Conservation (phyloP, 2,329 filamentous ascomycete genomes). For the Fusarium siculi region DNA sequence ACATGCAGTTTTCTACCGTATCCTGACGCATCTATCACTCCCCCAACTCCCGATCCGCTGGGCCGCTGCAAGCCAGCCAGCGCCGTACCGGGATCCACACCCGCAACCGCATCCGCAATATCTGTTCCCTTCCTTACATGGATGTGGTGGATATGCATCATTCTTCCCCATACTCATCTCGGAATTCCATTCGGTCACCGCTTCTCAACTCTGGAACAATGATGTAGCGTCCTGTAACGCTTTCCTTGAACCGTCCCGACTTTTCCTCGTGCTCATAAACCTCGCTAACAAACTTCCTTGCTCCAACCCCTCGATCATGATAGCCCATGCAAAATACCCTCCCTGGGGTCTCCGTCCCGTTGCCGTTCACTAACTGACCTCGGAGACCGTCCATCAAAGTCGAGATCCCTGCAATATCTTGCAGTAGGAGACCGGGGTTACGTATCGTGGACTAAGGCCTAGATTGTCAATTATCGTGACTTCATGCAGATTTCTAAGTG, state of each 20-base stretch:
- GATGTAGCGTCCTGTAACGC: slow-evolving; percentile 12
- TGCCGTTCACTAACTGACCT: slow-evolving; percentile 20
- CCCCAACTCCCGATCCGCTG: slow-evolving; percentile 42
- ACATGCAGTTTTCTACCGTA: not conserved
- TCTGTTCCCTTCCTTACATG: slow-evolving; percentile 12
- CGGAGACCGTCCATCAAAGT: slow-evolving; percentile 27
- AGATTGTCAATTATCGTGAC: slow-evolving; percentile 28
- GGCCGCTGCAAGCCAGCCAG: slow-evolving; percentile 35
- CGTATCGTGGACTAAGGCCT: slow-evolving; percentile 13
- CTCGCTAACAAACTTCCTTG: slow-evolving; percentile 6
- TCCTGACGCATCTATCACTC: slow-evolving; percentile 1
- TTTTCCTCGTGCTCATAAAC: slow-evolving; percentile 41
- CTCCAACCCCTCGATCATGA: not conserved
- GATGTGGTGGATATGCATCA: slow-evolving; percentile 10
- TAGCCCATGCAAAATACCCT: not conserved
- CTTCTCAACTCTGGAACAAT: slow-evolving; percentile 27
- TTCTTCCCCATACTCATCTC: slow-evolving; percentile 11
- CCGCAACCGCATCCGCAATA: slow-evolving; percentile 21
- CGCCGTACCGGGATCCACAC: slow-evolving; percentile 26
- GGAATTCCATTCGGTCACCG: slow-evolving; percentile 33
- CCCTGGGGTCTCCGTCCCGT: not conserved
- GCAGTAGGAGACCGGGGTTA: slow-evolving; percentile 14
- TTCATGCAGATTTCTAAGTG: slow-evolving; percentile 2
- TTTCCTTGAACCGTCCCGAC: slow-evolving; percentile 30
- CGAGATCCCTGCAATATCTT: slow-evolving; percentile 22